Evolutionary conservation across 2,329 filamentous ascomycete species (phyloP), one percentile per base, ranked within the genome.

Genomic region (Colletotrichum tamarilloi): DNA sequence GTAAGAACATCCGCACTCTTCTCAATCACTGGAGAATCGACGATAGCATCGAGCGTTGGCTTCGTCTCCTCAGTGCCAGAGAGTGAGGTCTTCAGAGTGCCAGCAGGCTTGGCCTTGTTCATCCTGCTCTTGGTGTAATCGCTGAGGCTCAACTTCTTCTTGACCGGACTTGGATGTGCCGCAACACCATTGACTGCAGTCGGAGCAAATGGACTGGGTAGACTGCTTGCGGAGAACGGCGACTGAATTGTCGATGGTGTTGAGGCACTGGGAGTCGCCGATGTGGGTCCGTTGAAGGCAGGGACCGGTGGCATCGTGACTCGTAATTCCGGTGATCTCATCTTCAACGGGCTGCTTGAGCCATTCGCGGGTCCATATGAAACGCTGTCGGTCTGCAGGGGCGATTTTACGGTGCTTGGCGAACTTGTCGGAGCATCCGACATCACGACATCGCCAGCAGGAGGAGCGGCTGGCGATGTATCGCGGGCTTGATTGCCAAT

Each of bases 131-230:
- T 91, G 9, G 86, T 89, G 77, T 93, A 93, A 77, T 92, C 91
- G 77, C 90, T 92, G 2, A 92, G 80, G 75, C 89, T 92, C 49
- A 93, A 82, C 80, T 92, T 92, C 85, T 93, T 92, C 81, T 92
- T 92, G 38, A 90, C 83, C 2, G 91, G 91, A 74, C 89, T 92
- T 3, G 89, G 89, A 26, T 86, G 85, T 11, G 84, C 84, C 6
- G 79, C 80, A 9, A 83, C 76, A 16, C 87, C 85, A 68, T 87
- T 89, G 42, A 84, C 77, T 0, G 82, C 76, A 0, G 84, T 75
- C 7, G 84, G 78, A 4, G 82, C 77, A 65, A 90, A 87, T 0
- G 87, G 83, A 59, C 81, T 86, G 0, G 85, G 75, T 38, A 85
- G 77, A 66, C 79, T 83, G 30, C 77, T 77, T 4, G 82, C 76